phyloP scores from a whole-genome alignment of 2,329 filamentous ascomycete species.

The Coniella vitis region DNA sequence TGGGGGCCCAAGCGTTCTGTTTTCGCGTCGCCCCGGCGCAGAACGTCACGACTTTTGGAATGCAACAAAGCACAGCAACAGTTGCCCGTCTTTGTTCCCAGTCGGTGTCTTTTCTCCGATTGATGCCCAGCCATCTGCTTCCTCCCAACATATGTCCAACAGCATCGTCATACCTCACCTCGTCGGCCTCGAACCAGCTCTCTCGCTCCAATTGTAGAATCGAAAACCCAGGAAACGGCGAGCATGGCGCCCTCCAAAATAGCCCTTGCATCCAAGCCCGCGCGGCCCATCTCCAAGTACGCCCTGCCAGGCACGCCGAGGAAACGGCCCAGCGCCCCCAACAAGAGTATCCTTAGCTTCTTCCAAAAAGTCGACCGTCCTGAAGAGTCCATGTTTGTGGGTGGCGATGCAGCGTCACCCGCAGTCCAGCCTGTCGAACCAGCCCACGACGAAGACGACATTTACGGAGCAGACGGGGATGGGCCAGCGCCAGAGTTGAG shows the following conservation, averaged over 20 bases:
- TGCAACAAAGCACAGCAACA: not conserved
- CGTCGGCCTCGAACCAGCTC: too few relatives aligned
- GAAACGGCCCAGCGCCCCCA: constrained; percentile 31
- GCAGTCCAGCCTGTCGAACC: constrained; percentile 2
- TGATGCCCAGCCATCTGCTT: too few relatives aligned
- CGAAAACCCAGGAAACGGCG: not conserved
- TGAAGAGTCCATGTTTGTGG: constrained; percentile 51
- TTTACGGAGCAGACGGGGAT: constrained; percentile 17
- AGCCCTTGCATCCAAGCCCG: constrained; percentile 1
- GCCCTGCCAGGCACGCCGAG: constrained; percentile 26
- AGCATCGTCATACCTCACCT: not conserved
- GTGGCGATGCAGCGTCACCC: constrained; percentile 18
- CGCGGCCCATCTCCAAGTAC: constrained; percentile 1
- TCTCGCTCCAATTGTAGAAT: too few relatives aligned
- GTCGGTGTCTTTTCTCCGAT: too few relatives aligned
- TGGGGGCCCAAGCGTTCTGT: constrained; percentile 11
- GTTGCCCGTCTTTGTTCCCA: not conserved
- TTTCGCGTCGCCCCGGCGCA: constrained; percentile 4
- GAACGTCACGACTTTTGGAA: constrained; percentile 11
- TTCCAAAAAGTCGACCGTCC: constrained; percentile 63
- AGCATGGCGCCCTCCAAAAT: constrained; percentile 12
- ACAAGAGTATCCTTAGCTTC: constrained; percentile 65
- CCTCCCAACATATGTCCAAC: too few relatives aligned
- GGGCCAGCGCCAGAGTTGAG: constrained; percentile 19
- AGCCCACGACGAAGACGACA: constrained; percentile 18